Evolutionary conservation across 129 eudicot species (phyloP).

Genomic region (Helichrysum umbraculigerum): DNA sequence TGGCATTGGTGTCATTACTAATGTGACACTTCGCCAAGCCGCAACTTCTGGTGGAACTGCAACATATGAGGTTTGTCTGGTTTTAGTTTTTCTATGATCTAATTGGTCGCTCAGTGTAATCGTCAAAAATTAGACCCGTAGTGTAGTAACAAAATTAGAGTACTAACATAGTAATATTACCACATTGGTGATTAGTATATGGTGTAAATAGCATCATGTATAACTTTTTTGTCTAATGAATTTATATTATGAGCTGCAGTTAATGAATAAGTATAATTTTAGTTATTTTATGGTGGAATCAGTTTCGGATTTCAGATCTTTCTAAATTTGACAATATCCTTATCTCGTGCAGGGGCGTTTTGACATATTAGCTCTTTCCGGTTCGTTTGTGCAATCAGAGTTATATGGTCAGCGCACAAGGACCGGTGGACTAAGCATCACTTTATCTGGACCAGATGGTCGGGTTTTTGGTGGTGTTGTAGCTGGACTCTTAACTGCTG

Average conservation of each 20-base stretch:
- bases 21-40: constrained; percentile 85
- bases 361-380: constrained; percentile 80
- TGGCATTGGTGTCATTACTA: constrained; percentile 78
- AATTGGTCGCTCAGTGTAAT: neutral
- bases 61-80: constrained; percentile 72
- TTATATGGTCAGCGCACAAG: constrained; percentile 68
- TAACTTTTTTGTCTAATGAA: neutral
- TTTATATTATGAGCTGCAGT: neutral
- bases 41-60: constrained; percentile 94
- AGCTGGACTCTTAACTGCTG: constrained; percentile 64
- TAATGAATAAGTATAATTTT: neutral
- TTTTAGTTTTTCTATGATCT: neutral
- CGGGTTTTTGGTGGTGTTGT: constrained; percentile 79
- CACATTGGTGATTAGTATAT: neutral
- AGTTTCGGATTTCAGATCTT: neutral
- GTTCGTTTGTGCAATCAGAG: constrained; percentile 77
- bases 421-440: constrained; percentile 77
- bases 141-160: neutral
- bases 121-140: neutral
- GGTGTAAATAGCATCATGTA: neutral
- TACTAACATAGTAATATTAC: neutral
- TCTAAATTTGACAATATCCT: neutral
- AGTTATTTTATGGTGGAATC: neutral
- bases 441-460: constrained; percentile 71
- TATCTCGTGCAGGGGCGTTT: constrained; percentile 70